Evolutionary conservation across 176 grass and related monocot species (phyloP).

Genomic region (Avena atlantica): DNA sequence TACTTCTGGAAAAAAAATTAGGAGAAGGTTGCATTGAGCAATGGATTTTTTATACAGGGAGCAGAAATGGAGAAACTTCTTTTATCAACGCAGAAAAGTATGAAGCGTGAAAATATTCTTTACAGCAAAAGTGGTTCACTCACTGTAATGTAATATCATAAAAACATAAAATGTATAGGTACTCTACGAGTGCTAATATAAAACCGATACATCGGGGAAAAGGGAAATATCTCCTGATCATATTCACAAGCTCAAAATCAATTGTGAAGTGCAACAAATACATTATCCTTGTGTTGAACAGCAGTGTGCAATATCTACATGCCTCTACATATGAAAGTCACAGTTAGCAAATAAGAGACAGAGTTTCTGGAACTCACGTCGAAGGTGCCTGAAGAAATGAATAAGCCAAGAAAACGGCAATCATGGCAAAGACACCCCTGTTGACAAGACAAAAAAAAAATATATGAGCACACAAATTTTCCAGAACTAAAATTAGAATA

Average conservation of each 20-base stretch:
- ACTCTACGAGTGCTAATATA: not conserved
- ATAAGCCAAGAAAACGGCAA: conserved; percentile 96
- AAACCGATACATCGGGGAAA: not conserved
- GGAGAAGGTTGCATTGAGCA: conserved; percentile 22
- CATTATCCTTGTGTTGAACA: not conserved
- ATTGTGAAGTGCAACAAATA: not conserved
- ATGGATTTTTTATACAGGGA: not conserved
- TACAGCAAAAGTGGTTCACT: conserved; percentile 2
- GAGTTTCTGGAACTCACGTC: conserved; percentile 65
- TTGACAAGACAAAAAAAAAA: conserved; percentile 30
- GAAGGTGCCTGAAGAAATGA: conserved; percentile 99
- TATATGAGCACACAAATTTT: not conserved
- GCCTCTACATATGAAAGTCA: not conserved
- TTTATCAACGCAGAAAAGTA: not conserved
- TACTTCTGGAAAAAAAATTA: conserved; percentile 9
- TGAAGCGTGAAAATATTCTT: not conserved
- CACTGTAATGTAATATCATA: not conserved
- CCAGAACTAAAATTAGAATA: conserved; percentile 33
- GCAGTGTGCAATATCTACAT: not conserved
- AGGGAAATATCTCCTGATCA: conserved; percentile 6
- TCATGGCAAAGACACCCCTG: conserved; percentile 97
- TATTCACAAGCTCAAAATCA: conserved; percentile 7
- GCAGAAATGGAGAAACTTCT: not conserved
- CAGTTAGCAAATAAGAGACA: not conserved
- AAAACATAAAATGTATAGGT: not conserved